Evolutionary conservation across 257 asterid genomes (phyloP).

Genomic region (Verbascum thapsus): DNA sequence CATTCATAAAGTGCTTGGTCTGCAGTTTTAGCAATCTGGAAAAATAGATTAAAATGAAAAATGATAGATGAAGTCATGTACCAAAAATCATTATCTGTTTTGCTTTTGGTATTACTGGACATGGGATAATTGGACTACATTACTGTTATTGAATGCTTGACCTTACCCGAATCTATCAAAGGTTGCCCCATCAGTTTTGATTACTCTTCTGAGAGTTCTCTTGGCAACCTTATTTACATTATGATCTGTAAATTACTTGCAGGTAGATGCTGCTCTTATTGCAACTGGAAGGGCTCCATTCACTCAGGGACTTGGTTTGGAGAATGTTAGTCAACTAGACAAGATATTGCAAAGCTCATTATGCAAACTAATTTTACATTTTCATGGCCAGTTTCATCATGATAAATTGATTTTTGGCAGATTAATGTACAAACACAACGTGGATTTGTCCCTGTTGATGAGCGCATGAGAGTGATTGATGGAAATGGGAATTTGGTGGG

Average conservation of each 20-base stretch:
- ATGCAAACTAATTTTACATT: slow-evolving; percentile 19
- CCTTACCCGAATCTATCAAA: slow-evolving; percentile 13
- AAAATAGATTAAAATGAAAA: slow-evolving; percentile 16
- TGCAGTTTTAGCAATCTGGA: slow-evolving; percentile 15
- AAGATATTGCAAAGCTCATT: slow-evolving; percentile 19
- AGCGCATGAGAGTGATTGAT: slow-evolving; percentile 91
- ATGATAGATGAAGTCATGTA: slow-evolving; percentile 16
- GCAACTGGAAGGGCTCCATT: slow-evolving; percentile 99
- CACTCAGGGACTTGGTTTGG: slow-evolving; percentile 94
- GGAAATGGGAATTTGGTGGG: slow-evolving; percentile 83
- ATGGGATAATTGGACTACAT: slow-evolving; percentile 23
- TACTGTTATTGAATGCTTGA: slow-evolving; percentile 14
- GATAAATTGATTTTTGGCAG: slow-evolving; percentile 42
- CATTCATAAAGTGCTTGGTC: no score
- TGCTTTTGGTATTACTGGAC: slow-evolving; percentile 15
- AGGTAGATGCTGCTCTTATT: slow-evolving; percentile 99
- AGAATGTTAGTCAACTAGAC: slow-evolving; percentile 61
- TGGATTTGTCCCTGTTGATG: slow-evolving; percentile 94
- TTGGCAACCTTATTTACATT: slow-evolving; percentile 18
- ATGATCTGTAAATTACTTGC: slow-evolving; percentile 37
- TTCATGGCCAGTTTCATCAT: slow-evolving; percentile 22
- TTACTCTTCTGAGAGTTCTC: slow-evolving; percentile 8
- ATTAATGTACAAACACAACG: slow-evolving; percentile 87
- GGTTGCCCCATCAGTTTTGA: slow-evolving; percentile 22
- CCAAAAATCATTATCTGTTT: not conserved